Percentiles rank a stretch among this genome's conserved stretches.
phyloP scores from a whole-genome alignment of 2,329 filamentous ascomycete genomes.

The Penicillium hesseltinei region DNA sequence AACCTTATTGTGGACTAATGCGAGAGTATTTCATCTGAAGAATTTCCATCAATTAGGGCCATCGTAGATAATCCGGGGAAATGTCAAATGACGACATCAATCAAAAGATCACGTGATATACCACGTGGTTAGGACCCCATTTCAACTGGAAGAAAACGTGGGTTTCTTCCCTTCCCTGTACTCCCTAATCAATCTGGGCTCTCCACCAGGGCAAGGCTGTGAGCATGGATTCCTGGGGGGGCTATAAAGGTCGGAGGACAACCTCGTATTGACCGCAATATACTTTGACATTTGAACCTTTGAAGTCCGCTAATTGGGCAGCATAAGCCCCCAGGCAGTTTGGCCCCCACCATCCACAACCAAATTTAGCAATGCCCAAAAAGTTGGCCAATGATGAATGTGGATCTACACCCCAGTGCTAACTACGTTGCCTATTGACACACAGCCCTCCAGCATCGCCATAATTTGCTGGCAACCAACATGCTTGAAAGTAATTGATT shows the following conservation, averaged over 20 bases:
- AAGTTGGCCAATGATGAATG: not conserved
- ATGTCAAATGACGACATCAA: not conserved
- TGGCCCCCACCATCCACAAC: not conserved
- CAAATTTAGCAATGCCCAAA: not conserved
- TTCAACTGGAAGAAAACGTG: too few species aligned
- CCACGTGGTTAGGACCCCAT: not conserved
- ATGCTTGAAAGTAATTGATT: not conserved
- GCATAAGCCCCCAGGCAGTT: not conserved
- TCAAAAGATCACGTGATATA: not conserved
- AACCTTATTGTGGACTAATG: constrained; percentile 18
- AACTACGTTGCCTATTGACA: not conserved
- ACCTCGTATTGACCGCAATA: not conserved
- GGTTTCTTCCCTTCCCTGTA: too few species aligned
- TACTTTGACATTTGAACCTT: not conserved
- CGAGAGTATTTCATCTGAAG: not conserved
- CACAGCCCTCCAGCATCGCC: constrained; percentile 1
- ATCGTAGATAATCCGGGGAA: constrained; percentile 1
- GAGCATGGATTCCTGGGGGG: not conserved
- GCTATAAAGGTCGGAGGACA: not conserved
- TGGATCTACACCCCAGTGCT: not conserved
- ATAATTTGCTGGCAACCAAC: not conserved
- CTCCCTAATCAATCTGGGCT: not conserved
- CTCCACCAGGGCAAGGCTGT: not conserved
- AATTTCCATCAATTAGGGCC: constrained; percentile 17
- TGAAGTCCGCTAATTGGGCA: not conserved